A percentile compares a stretch with the other conserved stretches of the same genome.
phyloP scores from a whole-genome alignment of 2,329 filamentous ascomycete species.

The Aspergillus sp. region DNA sequence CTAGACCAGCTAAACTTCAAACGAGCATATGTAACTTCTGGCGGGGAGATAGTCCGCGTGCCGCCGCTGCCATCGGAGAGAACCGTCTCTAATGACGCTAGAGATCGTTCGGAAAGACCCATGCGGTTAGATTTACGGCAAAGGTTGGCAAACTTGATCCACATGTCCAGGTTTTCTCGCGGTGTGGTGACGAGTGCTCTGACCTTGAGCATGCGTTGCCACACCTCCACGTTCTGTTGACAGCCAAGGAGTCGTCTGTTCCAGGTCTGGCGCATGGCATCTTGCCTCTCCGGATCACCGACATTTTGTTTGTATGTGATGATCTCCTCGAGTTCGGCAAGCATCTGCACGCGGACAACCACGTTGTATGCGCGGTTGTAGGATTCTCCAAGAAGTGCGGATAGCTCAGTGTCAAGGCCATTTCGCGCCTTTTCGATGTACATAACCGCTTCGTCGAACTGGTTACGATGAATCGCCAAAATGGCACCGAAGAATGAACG shows the following conservation, averaged over 20 bases:
- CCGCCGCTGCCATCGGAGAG: constrained; percentile 51
- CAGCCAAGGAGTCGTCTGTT: constrained; percentile 92
- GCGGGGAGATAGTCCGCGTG: constrained; percentile 48
- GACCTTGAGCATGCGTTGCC: constrained; percentile 96
- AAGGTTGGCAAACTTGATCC: constrained; percentile 98
- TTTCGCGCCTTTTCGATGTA: constrained; percentile 92
- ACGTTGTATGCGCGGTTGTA: constrained; percentile 97
- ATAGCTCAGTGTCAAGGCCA: constrained; percentile 91
- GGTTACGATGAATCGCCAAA: constrained; percentile 88
- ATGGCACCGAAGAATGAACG: constrained; percentile 98
- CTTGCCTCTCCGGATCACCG: constrained; percentile 78
- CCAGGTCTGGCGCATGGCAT: constrained; percentile 91
- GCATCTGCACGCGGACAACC: constrained; percentile 98
- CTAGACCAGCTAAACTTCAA: constrained; percentile 96
- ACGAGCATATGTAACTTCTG: constrained; percentile 91
- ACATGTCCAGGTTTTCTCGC: constrained; percentile 95
- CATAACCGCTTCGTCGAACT: constrained; percentile 84
- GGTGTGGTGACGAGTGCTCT: constrained; percentile 89
- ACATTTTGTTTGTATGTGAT: constrained; percentile 93
- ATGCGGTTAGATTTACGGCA: constrained; percentile 95
- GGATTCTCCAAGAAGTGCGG: constrained; percentile 93
- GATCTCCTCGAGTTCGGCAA: constrained; percentile 96
- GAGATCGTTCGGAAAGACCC: constrained; percentile 90
- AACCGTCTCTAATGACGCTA: constrained; percentile 82
- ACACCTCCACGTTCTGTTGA: constrained; percentile 95